Evolutionary conservation across 495 filamentous ascomycete genomes (phyloP), one percentile per base, ranked within the genome.

Genomic region (Thermochaetoides thermophila): DNA sequence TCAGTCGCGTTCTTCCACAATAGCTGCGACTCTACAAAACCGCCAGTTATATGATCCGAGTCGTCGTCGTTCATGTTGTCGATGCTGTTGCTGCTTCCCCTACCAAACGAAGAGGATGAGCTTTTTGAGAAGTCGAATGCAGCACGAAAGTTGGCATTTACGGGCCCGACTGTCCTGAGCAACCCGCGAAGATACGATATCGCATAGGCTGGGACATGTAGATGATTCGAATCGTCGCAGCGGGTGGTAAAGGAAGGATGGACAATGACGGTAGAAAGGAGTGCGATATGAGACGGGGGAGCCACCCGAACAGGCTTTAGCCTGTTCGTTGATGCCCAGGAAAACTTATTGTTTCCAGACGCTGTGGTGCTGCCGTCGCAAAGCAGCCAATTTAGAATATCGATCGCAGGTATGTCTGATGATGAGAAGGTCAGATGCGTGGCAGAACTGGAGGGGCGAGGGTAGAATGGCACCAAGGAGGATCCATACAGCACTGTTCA

Each of bases 1-100:
- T 92, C 82, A 17, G 78, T 73, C 0, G 76, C 82, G 13, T 71
- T 64, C 11, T 58, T 53, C 72, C 81, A 92, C 5, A 95, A 30
- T 2, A 80, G 71, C 7, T 71, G 70, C n/a, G 64, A 56, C 15
- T 70, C 66, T 1, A 72, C 76, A 17, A 86, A 54, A 0, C 68
- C 61, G 11, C 66, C 55, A 15, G 64, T 45, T 6, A 70, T 58
- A 18, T 59, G 40, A 24, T 64, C 64, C 48, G 35, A 60, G 0
- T 47, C 46, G 9, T 27, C 21, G n/a, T 49, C 44, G 9, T 42
- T 46, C 28, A 21, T 32, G 24, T 24, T 28, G 27, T 21, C 17
- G 17, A 16, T 24, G 19, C n/a, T 22, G 10, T 4, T 11, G 3
- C 12, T n/a, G 19, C n/a, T n/a, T n/a, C n/a, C n/a, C n/a, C n/a